A percentile compares a stretch with the other conserved stretches of the same genome.
These are phyloP conservation scores for Picea glauca DNA, from an alignment of 75 land plant species.

Conservation along the genomic window DNA sequence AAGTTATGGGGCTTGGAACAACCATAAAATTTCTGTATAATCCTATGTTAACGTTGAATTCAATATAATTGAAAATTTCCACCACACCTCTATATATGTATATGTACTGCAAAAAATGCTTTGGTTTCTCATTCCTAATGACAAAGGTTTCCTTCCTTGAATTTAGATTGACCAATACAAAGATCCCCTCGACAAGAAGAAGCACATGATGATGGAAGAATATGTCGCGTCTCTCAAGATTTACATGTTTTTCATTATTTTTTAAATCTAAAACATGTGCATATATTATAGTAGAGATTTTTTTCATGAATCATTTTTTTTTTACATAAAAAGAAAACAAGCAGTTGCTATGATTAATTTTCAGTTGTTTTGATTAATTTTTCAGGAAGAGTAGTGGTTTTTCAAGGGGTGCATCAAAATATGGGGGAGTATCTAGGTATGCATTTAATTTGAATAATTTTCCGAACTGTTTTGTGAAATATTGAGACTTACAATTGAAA, in stretches of 20 bases:
- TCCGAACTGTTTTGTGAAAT: too few relatives aligned
- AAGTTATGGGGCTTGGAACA: slow-evolving; percentile 90
- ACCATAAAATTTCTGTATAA: slow-evolving; percentile 77
- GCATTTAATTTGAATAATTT: background rate
- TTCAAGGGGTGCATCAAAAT: slow-evolving; percentile 83
- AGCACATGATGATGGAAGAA: slow-evolving; percentile 74
- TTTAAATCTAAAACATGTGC: background rate
- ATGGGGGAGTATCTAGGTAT: slow-evolving; percentile 84
- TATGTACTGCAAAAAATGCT: background rate
- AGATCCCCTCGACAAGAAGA: slow-evolving; percentile 73
- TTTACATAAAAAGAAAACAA: background rate
- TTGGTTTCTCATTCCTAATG: background rate
- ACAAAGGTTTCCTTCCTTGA: background rate
- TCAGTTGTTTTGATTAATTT: too few relatives aligned
- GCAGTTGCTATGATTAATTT: background rate
- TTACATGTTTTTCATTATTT: slow-evolving; percentile 12
- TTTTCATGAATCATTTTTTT: background rate
- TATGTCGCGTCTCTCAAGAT: slow-evolving; percentile 72
- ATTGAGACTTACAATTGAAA: too few relatives aligned
- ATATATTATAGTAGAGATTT: background rate
- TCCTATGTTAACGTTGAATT: background rate
- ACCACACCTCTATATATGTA: background rate
- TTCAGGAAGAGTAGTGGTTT: slow-evolving; percentile 93
- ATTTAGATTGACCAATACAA: slow-evolving; percentile 46
- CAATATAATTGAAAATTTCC: too few relatives aligned